A percentile compares a stretch with the other conserved stretches of the same genome.
Evolutionary conservation across 495 filamentous ascomycete genomes (phyloP).

Genomic region (Xanthoparmelia taractica): DNA sequence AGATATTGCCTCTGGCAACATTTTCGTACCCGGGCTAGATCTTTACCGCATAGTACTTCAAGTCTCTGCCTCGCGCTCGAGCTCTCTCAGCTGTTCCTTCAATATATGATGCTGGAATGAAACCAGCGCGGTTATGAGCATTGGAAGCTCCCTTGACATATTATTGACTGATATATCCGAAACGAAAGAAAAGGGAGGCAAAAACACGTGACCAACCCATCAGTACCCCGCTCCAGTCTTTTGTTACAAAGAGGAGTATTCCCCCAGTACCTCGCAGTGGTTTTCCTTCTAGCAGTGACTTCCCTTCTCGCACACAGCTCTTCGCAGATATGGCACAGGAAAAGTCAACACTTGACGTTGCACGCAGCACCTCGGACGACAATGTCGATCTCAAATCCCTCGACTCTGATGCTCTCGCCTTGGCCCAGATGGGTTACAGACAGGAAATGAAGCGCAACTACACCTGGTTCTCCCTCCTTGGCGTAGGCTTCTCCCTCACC

Average conservation of each 20-base stretch:
- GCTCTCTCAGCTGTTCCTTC: neutral
- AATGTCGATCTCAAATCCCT: constrained; percentile 24
- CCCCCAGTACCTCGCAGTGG: no score
- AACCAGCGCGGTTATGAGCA: neutral
- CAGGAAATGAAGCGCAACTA: constrained; percentile 54
- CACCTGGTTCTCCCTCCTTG: constrained; percentile 49
- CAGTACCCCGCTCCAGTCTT: neutral
- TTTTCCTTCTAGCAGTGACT: no score
- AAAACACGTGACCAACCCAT: neutral
- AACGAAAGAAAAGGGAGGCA: neutral
- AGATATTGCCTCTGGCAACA: neutral
- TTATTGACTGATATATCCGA: neutral
- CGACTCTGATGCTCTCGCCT: constrained; percentile 31
- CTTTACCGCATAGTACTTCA: neutral
- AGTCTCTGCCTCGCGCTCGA: neutral
- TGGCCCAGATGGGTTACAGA: constrained; percentile 50
- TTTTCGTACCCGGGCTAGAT: neutral
- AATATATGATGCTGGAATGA: neutral
- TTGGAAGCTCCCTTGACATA: neutral
- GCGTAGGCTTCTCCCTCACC: constrained; percentile 54
- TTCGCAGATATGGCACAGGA: constrained; percentile 8
- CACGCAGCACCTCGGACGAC: constrained; percentile 1
- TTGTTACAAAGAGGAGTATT: no score
- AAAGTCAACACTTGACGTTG: constrained; percentile 9
- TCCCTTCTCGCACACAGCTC: no score